A percentile compares a stretch with the other conserved stretches of the same genome.
phyloP scores from a whole-genome alignment of 345 rosid genomes.

The Hypericum perforatum region DNA sequence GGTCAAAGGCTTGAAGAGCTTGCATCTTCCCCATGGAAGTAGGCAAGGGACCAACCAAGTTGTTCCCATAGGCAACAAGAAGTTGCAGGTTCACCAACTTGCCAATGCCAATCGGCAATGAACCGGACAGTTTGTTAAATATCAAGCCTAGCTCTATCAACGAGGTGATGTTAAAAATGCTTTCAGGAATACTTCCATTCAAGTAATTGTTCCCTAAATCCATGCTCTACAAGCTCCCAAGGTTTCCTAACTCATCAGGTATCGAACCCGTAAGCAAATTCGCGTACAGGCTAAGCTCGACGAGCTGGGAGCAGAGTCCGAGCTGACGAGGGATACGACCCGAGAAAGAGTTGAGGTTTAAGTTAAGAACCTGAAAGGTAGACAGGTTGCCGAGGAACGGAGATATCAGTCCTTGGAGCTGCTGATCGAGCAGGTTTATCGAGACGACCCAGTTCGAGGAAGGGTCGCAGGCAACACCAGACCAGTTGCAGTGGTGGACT shows the following conservation, averaged over 20 bases:
- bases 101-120: constrained; percentile 45
- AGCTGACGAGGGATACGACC: constrained; percentile 55
- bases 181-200: constrained; percentile 50
- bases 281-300: constrained; percentile 30
- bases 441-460: constrained; percentile 34
- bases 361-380: constrained; percentile 84
- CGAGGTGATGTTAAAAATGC: constrained; percentile 44
- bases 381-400: constrained; percentile 61
- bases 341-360: constrained; percentile 45
- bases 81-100: constrained; percentile 48
- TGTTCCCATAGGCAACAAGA: constrained; percentile 32
- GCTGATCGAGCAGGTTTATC: constrained; percentile 44
- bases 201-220: constrained; percentile 54
- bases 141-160: constrained; percentile 32
- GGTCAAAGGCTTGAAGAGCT: constrained; percentile 42
- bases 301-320: constrained; percentile 45
- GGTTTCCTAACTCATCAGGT: constrained; percentile 49
- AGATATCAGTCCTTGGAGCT: constrained; percentile 58
- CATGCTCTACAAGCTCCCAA: constrained; percentile 35
- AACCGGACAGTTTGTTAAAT: constrained; percentile 56
- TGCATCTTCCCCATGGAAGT: constrained; percentile 41
- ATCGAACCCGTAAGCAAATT: constrained; percentile 60
- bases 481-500: constrained; percentile 70
- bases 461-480: constrained; percentile 55
- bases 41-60: constrained; percentile 53